A percentile compares a stretch with the other conserved stretches of the same genome.
phyloP scores from a whole-genome alignment of 2,329 filamentous ascomycete genomes.

The Colletotrichum eleusines region DNA sequence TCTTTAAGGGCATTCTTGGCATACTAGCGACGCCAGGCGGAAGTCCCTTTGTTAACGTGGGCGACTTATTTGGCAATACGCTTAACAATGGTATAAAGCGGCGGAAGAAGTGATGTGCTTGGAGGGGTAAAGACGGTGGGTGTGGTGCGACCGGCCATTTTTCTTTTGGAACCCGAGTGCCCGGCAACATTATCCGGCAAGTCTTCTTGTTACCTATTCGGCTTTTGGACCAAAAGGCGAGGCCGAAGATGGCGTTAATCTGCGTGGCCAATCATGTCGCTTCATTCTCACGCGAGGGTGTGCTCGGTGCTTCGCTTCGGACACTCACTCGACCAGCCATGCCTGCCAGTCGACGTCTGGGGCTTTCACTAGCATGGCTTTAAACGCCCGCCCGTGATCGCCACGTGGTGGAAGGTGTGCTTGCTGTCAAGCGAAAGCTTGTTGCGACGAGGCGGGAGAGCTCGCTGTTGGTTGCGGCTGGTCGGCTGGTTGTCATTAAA shows the following conservation, averaged over 20 bases:
- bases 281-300: conserved; percentile 3
- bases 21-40: too few relatives aligned
- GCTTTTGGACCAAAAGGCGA: conserved; percentile 36
- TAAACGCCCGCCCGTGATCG: too few relatives aligned
- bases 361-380: background rate
- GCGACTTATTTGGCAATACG: too few relatives aligned
- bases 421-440: conserved; percentile 14
- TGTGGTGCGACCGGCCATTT: too few relatives aligned
- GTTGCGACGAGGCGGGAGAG: background rate
- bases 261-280: conserved; percentile 7
- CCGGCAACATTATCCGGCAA: too few relatives aligned
- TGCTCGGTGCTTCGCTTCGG: conserved; percentile 34
- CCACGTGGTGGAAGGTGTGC: conserved; percentile 23
- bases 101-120: too few relatives aligned
- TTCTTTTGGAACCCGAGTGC: too few relatives aligned
- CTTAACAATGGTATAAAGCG: too few relatives aligned
- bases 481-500: background rate
- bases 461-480: background rate
- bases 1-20: too few relatives aligned
- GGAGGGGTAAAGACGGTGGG: too few relatives aligned
- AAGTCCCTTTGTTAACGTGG: too few relatives aligned
- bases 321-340: conserved; percentile 2
- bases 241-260: background rate
- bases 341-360: background rate
- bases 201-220: conserved; percentile 9